Percentiles rank a stretch among this genome's conserved stretches.
Conservation (phyloP, 148 eudicot species). For the Limonium bicolor region DNA sequence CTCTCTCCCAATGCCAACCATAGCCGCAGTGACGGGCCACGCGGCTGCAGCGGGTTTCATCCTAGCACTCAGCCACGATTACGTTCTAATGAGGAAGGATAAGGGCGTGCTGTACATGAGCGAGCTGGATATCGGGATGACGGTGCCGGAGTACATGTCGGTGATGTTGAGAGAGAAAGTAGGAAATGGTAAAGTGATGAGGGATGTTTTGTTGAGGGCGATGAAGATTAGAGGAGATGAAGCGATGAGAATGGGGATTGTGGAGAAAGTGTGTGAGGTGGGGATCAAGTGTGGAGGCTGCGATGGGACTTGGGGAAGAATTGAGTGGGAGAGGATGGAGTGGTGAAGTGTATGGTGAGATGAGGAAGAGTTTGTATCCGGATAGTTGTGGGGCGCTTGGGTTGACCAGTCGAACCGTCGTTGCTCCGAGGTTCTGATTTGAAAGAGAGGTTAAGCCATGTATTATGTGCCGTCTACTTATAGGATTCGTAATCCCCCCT, state of each 20-base stretch:
- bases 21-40: constrained; percentile 14
- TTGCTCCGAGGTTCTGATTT: constrained; percentile 19
- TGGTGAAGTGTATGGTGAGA: constrained; percentile 23
- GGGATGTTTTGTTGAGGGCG: constrained; percentile 23
- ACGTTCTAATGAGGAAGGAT: constrained; percentile 11
- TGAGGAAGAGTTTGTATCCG: constrained; percentile 26
- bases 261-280: constrained; percentile 9
- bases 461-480: too few relatives aligned
- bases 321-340: constrained; percentile 17
- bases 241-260: constrained; percentile 15
- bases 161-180: constrained; percentile 26
- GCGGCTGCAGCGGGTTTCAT: constrained; percentile 12
- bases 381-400: constrained; percentile 13
- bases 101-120: constrained; percentile 11
- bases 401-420: constrained; percentile 3
- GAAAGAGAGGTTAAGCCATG: too few relatives aligned
- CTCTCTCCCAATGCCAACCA: constrained; percentile 10
- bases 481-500: too few relatives aligned
- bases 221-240: constrained; percentile 19
- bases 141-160: constrained; percentile 28
- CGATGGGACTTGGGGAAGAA: constrained; percentile 12
- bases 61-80: constrained; percentile 11
- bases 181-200: constrained; percentile 10
- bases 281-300: constrained; percentile 11
- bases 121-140: constrained; percentile 47